Base-by-base conservation (phyloP, 495 filamentous ascomycete species). In the Penicillium mononematosum region DNA sequence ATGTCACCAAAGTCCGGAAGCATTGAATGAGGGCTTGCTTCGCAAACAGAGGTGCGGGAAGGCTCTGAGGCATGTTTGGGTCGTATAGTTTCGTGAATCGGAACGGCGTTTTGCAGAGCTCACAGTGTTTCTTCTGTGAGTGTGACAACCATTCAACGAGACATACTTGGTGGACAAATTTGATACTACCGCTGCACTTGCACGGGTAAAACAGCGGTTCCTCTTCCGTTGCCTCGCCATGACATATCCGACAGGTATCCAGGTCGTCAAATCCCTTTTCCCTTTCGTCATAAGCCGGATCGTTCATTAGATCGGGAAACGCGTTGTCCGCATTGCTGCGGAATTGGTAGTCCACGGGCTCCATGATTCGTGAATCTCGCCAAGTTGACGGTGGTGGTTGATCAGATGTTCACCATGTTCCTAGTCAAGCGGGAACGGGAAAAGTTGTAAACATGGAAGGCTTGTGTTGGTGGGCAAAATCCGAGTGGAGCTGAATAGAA, bases 161-260 rank as follows among this genome's bases (percentile, higher is more conserved):
- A 69, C 94, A 99, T 62, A 91, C 87, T 70, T 99, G 94, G 74
- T 99, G 94, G 49, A 99, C 94, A 65, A 88, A 92, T 72, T 96
- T 97, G 74, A 99, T 99, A 72, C 91, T 96, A 16, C 94, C 94
- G 67, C 90, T 96, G 76, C 94, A 99, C 76, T 95, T 96, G 83
- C 94, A 99, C 3, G 94, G 94, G 67, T 96, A 91, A 79, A 96
- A 99, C 36, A 99, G 80, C 45, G 90, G 90, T 68, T 98, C 94
- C 1, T 89, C 84, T n/a, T 81, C 69, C 0, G 87, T 88, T 22
- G 82, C 91, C 72, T 98, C 95, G 16, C 90, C 90, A 57, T 96
- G 82, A 73, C 94, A 99, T 75, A 99, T 98, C 45, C 94, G 84
- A 72, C 94, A 99, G 22, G 90, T 95, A 66, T 96, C 91, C 29